These are phyloP conservation scores for Flaveria sonorensis DNA, from an alignment of 129 eudicot species.

Conservation along the genomic window DNA sequence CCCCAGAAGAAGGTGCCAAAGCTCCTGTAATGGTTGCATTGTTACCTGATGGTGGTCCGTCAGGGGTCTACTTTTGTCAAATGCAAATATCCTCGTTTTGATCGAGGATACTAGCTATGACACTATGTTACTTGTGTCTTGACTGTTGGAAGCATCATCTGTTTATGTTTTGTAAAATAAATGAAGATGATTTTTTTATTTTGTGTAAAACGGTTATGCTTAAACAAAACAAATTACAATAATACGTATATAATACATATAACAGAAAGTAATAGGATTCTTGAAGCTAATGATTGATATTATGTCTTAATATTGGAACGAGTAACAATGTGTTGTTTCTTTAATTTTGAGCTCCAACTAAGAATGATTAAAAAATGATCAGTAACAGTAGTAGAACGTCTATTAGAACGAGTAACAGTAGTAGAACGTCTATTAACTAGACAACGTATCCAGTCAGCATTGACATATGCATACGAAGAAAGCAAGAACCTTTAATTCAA, in stretches of 20 bases:
- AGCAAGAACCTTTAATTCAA: constrained; percentile 5
- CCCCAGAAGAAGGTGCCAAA: constrained; percentile 54
- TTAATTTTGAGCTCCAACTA: too few species aligned
- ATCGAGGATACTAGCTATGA: not conserved
- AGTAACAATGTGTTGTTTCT: too few species aligned
- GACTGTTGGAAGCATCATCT: not conserved
- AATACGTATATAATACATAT: not conserved
- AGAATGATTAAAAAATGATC: too few species aligned
- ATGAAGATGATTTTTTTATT: not conserved
- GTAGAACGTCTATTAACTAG: too few species aligned
- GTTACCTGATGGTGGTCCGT: constrained; percentile 51
- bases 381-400: too few species aligned
- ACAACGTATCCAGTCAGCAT: too few species aligned
- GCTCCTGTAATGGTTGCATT: constrained; percentile 48
- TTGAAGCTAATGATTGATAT: too few species aligned
- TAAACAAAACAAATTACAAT: not conserved
- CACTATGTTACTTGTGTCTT: not conserved
- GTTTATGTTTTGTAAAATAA: not conserved
- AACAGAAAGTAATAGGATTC: not conserved
- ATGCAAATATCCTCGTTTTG: constrained; percentile 34
- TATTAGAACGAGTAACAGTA: too few species aligned
- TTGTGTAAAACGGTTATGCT: not conserved
- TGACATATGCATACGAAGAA: not conserved
- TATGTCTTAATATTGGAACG: too few species aligned
- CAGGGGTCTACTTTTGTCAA: constrained; percentile 41